Evolutionary conservation across 2,329 filamentous ascomycete species (phyloP), one percentile per base, ranked within the genome.

Genomic region (Colletotrichum lentis): DNA sequence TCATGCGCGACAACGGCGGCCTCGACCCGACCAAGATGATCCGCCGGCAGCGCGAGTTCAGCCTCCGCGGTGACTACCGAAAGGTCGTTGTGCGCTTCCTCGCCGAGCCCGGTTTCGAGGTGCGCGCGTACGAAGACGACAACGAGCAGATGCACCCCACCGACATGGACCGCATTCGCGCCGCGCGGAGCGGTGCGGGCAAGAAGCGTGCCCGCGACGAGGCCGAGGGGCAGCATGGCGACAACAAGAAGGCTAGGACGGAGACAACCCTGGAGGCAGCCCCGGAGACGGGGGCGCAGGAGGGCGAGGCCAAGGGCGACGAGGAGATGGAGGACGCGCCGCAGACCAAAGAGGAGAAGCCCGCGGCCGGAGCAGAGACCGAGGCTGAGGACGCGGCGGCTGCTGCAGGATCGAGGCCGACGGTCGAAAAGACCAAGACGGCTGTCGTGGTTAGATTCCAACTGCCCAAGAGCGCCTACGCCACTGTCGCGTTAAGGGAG

Each of bases 1-100:
- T 97, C 80, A 99, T 99, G 96, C 87, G 81, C 39, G 86, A 88
- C 70, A 94, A 96, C 69, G 95, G 95, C 12, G 81, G 83, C 1
- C 83, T 99, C 14, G 89, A 97, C 77, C 95, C 96, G 0, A 86
- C 90, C 74, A 85, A 93, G 70, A 98, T 99, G 96, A 89, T 92
- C 14, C 88, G 95, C 20, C 86, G 86, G 59, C 93, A 94, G 80
- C 91, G 91, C 75, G 96, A 98, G 74, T 91, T 96, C 75, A 97
- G 92, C 77, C 84, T 99, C 1, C 92, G 91, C 56, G 96, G 96
- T 2, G 88, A 91, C 31, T 99, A 99, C 79, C 88, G 96, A 70
- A 96, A 95, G 78, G 76, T 97, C 35, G 86, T 98, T 72, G 89
- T 92, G 41, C 85, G 86, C 24, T 92, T 94, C 74, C 82, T 89